Conservation (phyloP, 2,329 filamentous ascomycete species). For the Daldinia sp. region DNA sequence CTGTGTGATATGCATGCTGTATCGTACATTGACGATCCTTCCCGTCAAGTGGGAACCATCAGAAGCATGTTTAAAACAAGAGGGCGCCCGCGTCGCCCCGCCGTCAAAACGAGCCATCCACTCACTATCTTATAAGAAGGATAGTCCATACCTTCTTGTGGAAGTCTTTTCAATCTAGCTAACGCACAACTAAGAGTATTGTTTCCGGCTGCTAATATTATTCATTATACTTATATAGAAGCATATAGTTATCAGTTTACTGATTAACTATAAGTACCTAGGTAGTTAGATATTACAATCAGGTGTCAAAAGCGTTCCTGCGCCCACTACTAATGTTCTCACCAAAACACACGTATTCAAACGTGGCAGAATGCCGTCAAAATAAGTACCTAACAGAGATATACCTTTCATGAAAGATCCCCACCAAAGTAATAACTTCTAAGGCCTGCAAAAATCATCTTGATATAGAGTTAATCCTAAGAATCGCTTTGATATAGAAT, state of each 20-base stretch:
- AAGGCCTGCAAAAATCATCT: too few relatives aligned
- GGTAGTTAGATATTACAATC: too few relatives aligned
- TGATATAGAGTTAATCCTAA: too few relatives aligned
- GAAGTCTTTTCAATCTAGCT: background rate
- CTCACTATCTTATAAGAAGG: slow-evolving; percentile 3
- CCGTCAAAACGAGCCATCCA: background rate
- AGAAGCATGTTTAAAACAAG: slow-evolving; percentile 26
- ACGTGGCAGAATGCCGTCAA: too few relatives aligned
- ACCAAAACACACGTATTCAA: too few relatives aligned
- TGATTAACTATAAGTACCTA: background rate
- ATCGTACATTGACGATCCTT: slow-evolving; percentile 30
- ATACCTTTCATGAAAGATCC: too few relatives aligned
- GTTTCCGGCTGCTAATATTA: background rate
- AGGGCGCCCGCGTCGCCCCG: slow-evolving; percentile 16
- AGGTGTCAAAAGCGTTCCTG: too few relatives aligned
- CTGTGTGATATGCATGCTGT: slow-evolving; percentile 29
- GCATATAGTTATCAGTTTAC: background rate
- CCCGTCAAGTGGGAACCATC: slow-evolving; percentile 28
- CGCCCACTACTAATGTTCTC: too few relatives aligned
- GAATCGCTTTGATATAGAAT: too few relatives aligned
- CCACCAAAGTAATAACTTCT: too few relatives aligned
- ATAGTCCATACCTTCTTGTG: background rate
- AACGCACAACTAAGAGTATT: background rate
- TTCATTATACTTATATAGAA: background rate
- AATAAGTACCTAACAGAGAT: too few relatives aligned